Evolutionary conservation across 2,329 filamentous ascomycete genomes (phyloP).

Genomic region (Neocatenulostroma microsporum): DNA sequence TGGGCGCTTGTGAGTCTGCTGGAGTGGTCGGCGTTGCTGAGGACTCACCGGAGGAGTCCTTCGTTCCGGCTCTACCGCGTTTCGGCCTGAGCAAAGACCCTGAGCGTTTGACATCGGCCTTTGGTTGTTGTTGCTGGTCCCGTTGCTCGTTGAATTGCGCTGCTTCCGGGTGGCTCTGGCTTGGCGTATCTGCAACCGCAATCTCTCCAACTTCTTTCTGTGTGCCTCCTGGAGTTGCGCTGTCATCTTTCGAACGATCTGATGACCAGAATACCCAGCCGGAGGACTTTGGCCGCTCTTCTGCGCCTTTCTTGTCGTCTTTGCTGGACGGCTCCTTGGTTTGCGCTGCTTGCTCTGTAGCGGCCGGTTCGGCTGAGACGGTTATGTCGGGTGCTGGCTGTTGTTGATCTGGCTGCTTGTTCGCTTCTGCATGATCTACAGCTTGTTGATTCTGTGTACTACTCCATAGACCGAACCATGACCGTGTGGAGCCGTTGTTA

Average conservation of each 20-base stretch:
- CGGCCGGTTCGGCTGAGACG: constrained; percentile 10
- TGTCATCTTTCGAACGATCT: constrained; percentile 46
- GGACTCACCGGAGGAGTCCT: constrained; percentile 16
- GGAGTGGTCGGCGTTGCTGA: constrained; percentile 19
- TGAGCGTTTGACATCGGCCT: constrained; percentile 14
- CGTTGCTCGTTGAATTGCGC: constrained; percentile 43
- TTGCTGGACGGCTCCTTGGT: constrained; percentile 10
- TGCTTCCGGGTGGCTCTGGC: constrained; percentile 43
- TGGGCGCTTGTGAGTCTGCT: constrained; percentile 13
- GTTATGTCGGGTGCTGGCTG: constrained; percentile 11
- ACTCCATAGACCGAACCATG: constrained; percentile 47
- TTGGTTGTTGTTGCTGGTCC: constrained; percentile 14
- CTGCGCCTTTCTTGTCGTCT: constrained; percentile 7
- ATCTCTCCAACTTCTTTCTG: constrained; percentile 47
- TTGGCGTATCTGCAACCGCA: constrained; percentile 44
- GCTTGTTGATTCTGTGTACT: constrained; percentile 37
- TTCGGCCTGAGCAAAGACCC: constrained; percentile 20
- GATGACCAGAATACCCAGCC: constrained; percentile 79
- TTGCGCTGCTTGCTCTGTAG: constrained; percentile 7
- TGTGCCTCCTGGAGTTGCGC: constrained; percentile 50
- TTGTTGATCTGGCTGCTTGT: constrained; percentile 8
- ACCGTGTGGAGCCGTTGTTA: constrained; percentile 20
- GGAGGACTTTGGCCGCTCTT: constrained; percentile 40
- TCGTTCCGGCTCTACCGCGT: constrained; percentile 16
- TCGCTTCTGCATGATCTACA: constrained; percentile 17